Percentiles rank a stretch among this genome's conserved stretches.
Conservation (phyloP, 1,139 yeast genomes). For the Saccharomyces uvarum region DNA sequence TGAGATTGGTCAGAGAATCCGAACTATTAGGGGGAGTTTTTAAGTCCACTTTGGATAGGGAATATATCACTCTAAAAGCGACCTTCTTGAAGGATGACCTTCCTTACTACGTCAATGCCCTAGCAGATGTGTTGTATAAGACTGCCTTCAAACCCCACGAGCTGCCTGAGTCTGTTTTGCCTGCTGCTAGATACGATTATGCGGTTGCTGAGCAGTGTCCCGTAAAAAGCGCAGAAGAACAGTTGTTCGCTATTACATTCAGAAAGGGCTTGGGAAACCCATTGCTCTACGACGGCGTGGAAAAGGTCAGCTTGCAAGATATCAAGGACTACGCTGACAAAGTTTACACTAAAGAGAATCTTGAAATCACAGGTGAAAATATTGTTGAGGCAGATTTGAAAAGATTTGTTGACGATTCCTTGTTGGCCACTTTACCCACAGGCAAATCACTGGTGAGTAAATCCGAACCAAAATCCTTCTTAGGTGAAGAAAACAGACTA, state of each 20-base stretch:
- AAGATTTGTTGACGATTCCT: slow-evolving; percentile 58
- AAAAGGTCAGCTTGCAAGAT: slow-evolving; percentile 54
- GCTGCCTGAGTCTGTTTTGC: slow-evolving; percentile 70
- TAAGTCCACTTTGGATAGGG: slow-evolving; percentile 68
- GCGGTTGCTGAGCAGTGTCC: slow-evolving; percentile 45
- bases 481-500: slow-evolving; percentile 71
- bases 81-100: slow-evolving; percentile 79
- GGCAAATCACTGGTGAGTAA: slow-evolving; percentile 44
- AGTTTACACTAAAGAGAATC: slow-evolving; percentile 63
- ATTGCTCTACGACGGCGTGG: slow-evolving; percentile 60
- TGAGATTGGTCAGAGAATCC: slow-evolving; percentile 89
- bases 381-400: slow-evolving; percentile 65
- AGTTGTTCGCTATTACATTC: slow-evolving; percentile 74
- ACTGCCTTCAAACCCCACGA: slow-evolving; percentile 79
- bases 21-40: slow-evolving; percentile 88
- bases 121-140: slow-evolving; percentile 68
- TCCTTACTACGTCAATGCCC: slow-evolving; percentile 84
- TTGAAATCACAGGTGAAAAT: slow-evolving; percentile 67
- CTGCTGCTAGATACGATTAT: slow-evolving; percentile 60
- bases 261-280: slow-evolving; percentile 84
- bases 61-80: slow-evolving; percentile 70
- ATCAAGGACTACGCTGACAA: slow-evolving; percentile 59
- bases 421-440: slow-evolving; percentile 55
- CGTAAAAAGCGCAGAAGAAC: slow-evolving; percentile 60
- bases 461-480: slow-evolving; percentile 40